phyloP scores from a whole-genome alignment of 441 rosid species.

The Populus hybrid region DNA sequence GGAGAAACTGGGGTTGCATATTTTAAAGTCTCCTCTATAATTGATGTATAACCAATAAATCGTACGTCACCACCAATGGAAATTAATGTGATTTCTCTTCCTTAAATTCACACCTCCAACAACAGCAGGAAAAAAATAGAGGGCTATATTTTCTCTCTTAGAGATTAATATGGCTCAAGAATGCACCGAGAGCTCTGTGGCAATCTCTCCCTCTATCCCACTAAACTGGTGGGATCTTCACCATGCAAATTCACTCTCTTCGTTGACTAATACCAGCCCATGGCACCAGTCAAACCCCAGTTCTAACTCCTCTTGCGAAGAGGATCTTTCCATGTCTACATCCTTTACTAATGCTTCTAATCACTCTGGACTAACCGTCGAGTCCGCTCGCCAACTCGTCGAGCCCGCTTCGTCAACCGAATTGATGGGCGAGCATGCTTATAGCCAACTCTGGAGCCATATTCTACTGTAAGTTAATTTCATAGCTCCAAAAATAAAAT shows the following conservation, averaged over 20 bases:
- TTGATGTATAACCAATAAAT: slow-evolving; percentile 20
- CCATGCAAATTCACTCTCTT: slow-evolving; percentile 44
- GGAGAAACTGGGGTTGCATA: slow-evolving; percentile 63
- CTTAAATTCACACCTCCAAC: slow-evolving; percentile 33
- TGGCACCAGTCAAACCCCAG: slow-evolving; percentile 45
- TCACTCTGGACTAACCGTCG: slow-evolving; percentile 60
- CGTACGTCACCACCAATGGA: slow-evolving; percentile 38
- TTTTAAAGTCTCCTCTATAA: slow-evolving; percentile 52
- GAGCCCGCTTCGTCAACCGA: slow-evolving; percentile 38
- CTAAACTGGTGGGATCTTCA: slow-evolving; percentile 67
- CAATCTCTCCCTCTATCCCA: slow-evolving; percentile 35
- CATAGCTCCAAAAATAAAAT: background rate
- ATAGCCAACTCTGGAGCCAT: slow-evolving; percentile 64
- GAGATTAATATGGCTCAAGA: slow-evolving; percentile 53
- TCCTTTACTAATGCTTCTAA: slow-evolving; percentile 56
- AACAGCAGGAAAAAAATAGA: background rate
- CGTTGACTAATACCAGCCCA: slow-evolving; percentile 31
- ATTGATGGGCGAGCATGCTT: slow-evolving; percentile 53
- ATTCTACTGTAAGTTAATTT: slow-evolving; percentile 53
- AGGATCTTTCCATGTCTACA: slow-evolving; percentile 50
- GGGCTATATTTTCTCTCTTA: background rate
- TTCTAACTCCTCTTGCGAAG: slow-evolving; percentile 55
- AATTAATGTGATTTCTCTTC: slow-evolving; percentile 23
- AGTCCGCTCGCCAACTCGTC: slow-evolving; percentile 42
- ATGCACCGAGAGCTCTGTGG: slow-evolving; percentile 40